Evolutionary conservation across 2,329 filamentous ascomycete species (phyloP).

Genomic region (Colletotrichum scovillei): DNA sequence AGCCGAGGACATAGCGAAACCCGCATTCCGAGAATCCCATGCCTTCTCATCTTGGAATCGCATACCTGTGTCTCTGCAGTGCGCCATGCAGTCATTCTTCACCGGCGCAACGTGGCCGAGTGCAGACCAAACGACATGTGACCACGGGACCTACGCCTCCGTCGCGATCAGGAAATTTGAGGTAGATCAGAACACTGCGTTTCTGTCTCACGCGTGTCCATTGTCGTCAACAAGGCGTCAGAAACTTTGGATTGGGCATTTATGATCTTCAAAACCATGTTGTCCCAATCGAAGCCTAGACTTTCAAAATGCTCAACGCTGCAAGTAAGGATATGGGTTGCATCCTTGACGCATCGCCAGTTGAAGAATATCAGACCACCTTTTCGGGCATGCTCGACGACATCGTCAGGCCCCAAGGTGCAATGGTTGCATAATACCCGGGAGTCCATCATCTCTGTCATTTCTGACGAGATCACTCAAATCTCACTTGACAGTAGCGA

Average conservation of each 20-base stretch:
- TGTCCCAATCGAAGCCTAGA: background rate
- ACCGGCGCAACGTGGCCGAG: conserved; percentile 23
- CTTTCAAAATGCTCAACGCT: background rate
- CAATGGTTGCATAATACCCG: background rate
- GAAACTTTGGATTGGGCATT: background rate
- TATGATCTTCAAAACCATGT: background rate
- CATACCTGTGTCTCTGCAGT: background rate
- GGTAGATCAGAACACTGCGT: background rate
- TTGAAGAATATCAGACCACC: background rate
- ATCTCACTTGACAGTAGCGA: conserved; percentile 1
- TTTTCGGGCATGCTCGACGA: background rate
- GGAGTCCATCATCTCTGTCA: conserved; percentile 13
- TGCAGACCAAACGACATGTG: conserved; percentile 13
- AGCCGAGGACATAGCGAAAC: conserved; percentile 2
- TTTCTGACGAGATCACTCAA: conserved; percentile 27
- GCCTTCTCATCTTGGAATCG: background rate
- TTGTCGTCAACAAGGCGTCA: background rate
- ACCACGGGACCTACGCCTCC: background rate
- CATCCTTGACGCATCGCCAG: background rate
- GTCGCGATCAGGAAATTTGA: background rate
- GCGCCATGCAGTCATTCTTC: conserved; percentile 30
- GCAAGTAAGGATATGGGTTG: background rate
- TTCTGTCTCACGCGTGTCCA: background rate
- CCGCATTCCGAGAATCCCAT: background rate
- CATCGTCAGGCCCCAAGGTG: background rate